Evolutionary conservation across 805 yeast genomes (phyloP).

Genomic region (Myxozyma lipomycoides): DNA sequence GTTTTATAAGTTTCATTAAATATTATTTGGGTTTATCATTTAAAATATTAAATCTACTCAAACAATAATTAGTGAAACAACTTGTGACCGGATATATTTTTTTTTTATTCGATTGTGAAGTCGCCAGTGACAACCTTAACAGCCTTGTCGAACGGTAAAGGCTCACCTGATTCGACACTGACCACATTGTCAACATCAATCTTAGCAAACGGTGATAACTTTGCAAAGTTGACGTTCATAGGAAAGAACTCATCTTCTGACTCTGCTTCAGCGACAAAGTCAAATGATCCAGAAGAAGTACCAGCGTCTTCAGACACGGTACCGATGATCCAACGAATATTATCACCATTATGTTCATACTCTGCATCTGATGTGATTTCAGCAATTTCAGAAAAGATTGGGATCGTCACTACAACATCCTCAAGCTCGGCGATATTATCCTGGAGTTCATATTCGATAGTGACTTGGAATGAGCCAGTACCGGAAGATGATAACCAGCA

Average conservation of each 20-base stretch:
- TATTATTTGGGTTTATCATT: too few relatives aligned
- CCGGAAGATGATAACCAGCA: constrained; percentile 75
- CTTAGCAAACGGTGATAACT: constrained; percentile 53
- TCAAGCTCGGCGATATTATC: constrained; percentile 47
- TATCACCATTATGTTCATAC: constrained; percentile 58
- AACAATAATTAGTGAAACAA: background rate
- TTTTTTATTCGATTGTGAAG: constrained; percentile 31
- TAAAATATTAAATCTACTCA: too few relatives aligned
- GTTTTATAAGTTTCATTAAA: too few relatives aligned
- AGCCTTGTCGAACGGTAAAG: constrained; percentile 67
- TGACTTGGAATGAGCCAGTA: constrained; percentile 62
- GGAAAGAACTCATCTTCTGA: constrained; percentile 89
- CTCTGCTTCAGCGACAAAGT: constrained; percentile 67
- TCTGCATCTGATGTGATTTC: constrained; percentile 40
- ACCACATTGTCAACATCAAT: constrained; percentile 62
- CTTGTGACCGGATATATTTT: background rate
- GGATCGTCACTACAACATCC: constrained; percentile 57
- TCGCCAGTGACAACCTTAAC: constrained; percentile 37
- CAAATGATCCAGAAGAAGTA: constrained; percentile 66
- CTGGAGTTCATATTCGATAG: constrained; percentile 81
- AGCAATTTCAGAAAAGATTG: constrained; percentile 59
- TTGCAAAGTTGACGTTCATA: constrained; percentile 62
- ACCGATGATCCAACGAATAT: constrained; percentile 62
- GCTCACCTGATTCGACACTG: constrained; percentile 43
- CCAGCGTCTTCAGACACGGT: constrained; percentile 47